phyloP scores from a whole-genome alignment of 768 basidiomycete species.

The Rhizopogon rudus region DNA sequence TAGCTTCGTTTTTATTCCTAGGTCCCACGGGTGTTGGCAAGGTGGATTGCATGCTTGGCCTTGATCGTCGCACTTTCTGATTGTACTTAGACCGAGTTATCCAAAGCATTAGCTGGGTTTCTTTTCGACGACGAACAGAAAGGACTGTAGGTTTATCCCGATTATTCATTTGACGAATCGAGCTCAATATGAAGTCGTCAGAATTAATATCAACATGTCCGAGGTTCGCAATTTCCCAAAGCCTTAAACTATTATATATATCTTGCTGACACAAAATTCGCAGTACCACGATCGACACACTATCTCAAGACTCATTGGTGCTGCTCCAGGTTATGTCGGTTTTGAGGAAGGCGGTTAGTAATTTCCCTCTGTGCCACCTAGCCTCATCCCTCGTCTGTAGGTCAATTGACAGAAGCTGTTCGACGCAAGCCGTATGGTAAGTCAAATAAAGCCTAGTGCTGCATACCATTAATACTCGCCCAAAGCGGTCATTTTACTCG shows the following conservation, averaged over 20 bases:
- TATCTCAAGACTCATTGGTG: constrained; percentile 85
- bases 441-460: not conserved
- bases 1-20: constrained; percentile 89
- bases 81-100: constrained; percentile 63
- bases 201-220: constrained; percentile 94
- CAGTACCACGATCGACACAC: constrained; percentile 91
- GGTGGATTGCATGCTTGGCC: constrained; percentile 27
- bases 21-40: constrained; percentile 89
- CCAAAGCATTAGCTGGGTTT: constrained; percentile 85
- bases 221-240: constrained; percentile 36
- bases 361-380: not conserved
- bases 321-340: constrained; percentile 88
- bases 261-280: not conserved
- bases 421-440: constrained; percentile 54
- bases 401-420: constrained; percentile 63
- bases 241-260: not conserved
- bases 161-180: not conserved
- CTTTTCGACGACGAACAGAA: constrained; percentile 86
- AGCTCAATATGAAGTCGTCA: constrained; percentile 21
- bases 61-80: not conserved
- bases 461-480: not conserved
- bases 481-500: constrained; percentile 57
- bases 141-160: constrained; percentile 57
- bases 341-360: constrained; percentile 62
- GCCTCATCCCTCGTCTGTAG: constrained; percentile 18